Evolutionary conservation across 2,329 filamentous ascomycete genomes (phyloP).

Genomic region (Zalaria sp.): DNA sequence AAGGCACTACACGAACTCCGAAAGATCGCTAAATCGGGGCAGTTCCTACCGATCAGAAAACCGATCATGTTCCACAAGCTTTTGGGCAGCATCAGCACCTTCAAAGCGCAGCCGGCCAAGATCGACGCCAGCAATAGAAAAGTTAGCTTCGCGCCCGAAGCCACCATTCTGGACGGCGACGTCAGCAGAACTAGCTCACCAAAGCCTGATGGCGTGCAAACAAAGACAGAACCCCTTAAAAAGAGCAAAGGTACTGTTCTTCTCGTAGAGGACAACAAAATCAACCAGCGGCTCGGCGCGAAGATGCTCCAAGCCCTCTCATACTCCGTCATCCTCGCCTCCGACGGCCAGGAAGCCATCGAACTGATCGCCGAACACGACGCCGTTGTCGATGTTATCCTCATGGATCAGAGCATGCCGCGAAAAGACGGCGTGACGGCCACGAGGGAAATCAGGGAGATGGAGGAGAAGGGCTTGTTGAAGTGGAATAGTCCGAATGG

Average conservation of each 20-base stretch:
- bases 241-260: background rate
- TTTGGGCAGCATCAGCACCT: slow-evolving; percentile 1
- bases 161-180: too few species aligned
- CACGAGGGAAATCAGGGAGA: slow-evolving; percentile 5
- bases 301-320: slow-evolving; percentile 4
- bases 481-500: background rate
- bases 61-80: slow-evolving; percentile 4
- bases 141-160: slow-evolving; percentile 2
- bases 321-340: slow-evolving; percentile 6
- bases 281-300: slow-evolving; percentile 5
- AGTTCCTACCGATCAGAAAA: slow-evolving; percentile 1
- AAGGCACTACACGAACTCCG: slow-evolving; percentile 1
- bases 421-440: slow-evolving; percentile 7
- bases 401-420: slow-evolving; percentile 9
- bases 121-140: slow-evolving; percentile 1
- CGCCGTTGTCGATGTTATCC: slow-evolving; percentile 4
- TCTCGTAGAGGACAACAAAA: background rate
- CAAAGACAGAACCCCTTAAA: too few species aligned
- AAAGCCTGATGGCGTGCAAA: too few species aligned
- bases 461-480: slow-evolving; percentile 2
- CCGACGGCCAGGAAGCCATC: slow-evolving; percentile 14
- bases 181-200: background rate
- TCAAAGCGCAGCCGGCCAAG: background rate
- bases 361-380: background rate
- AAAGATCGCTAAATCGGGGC: background rate